Evolutionary conservation across 257 asterid species (phyloP), one percentile per base, ranked within the genome.

Genomic region (Salvia hispanica): DNA sequence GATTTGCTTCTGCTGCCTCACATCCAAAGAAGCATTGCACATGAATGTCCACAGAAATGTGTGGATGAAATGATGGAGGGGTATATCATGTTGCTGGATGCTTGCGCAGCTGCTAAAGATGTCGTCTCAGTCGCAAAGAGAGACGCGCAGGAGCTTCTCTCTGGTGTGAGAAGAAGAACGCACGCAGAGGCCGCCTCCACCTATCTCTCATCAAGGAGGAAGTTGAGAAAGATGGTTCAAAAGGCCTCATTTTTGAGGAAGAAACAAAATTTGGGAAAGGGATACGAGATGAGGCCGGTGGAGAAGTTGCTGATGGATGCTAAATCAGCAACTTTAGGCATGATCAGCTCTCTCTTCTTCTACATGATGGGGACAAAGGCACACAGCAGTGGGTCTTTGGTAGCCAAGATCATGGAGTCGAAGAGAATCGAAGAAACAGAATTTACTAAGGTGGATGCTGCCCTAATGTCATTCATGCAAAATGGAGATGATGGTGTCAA

Each of bases 1-100:
- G 79, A 73, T 54, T 18, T 78, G 71, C 78, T 83, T 48, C 79
- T 37, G 34, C 63, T 73, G 66, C 79, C 83, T 39, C 78, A 65
- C 4, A 47, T 68, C 7, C 80, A 52, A 42, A 74, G 75, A 56
- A 65, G 72, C 52, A 66, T 80, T 11, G 55, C 74, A 25, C 61
- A 39, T 5, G 75, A 83, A 56, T 52, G 62, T 16, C 36, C 18
- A 0, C 67, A 69, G 34, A 75, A 66, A 64, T 72, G 72, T 76
- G 75, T 59, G 1, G 72, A 80, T 40, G 77, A 73, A 44, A 66
- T 72, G 3, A 16, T 77, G 50, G 88, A 75, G 8, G 85, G 85
- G 42, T 74, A 66, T 60, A 76, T 80, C 33, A 21, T 59, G 48
- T 64, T 78, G 2, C 59, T 83, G 36, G 85, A 83, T 43, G 73